Conservation (phyloP, 345 rosid genomes). For the Gossypium sturtianum region DNA sequence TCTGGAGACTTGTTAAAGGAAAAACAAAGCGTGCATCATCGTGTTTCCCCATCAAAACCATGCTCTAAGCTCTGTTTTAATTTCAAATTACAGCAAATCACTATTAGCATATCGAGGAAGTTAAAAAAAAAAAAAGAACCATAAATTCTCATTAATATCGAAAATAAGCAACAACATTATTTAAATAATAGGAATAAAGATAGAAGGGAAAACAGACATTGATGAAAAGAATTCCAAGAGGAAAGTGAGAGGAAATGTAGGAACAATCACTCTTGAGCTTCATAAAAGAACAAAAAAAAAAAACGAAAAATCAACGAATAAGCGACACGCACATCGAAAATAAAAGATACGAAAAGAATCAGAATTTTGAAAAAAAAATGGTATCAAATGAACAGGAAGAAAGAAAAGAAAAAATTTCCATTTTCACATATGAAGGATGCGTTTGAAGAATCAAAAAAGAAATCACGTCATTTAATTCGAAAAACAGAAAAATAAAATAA, state of each 20-base stretch:
- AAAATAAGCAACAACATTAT: background rate
- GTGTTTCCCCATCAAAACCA: slow-evolving; percentile 4
- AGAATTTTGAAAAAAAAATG: background rate
- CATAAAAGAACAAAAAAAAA: slow-evolving; percentile 22
- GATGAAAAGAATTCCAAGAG: slow-evolving; percentile 26
- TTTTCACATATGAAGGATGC: slow-evolving; percentile 9
- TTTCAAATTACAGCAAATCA: slow-evolving; percentile 11
- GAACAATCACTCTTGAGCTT: slow-evolving; percentile 31
- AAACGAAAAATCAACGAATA: slow-evolving; percentile 8
- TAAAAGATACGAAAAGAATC: background rate
- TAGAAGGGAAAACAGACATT: slow-evolving; percentile 14
- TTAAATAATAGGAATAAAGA: background rate
- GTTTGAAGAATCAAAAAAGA: background rate
- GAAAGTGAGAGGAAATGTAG: slow-evolving; percentile 10
- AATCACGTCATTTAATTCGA: background rate
- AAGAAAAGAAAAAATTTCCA: background rate
- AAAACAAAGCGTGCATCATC: slow-evolving; percentile 5
- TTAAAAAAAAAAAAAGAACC: background rate
- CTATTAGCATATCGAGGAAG: slow-evolving; percentile 16
- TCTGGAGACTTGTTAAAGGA: slow-evolving; percentile 12
- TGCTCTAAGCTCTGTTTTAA: slow-evolving; percentile 6
- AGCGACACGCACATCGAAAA: slow-evolving; percentile 8
- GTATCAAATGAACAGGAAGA: background rate
- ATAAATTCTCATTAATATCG: background rate
- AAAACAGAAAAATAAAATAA: background rate